phyloP scores from a whole-genome alignment of 108 stramenopile species.

The Fragilariopsis cylindrus region DNA sequence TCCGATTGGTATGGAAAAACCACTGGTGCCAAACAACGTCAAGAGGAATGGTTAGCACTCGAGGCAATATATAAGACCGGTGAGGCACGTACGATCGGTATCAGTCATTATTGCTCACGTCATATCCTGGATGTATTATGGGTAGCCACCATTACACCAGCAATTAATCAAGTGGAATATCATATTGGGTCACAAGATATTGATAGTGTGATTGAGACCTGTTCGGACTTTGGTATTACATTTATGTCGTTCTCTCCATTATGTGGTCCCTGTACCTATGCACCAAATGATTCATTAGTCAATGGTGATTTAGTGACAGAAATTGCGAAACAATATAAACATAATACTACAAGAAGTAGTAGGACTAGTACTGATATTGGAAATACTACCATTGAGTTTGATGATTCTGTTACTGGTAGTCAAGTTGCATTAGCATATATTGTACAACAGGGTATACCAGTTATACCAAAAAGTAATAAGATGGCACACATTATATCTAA shows the following conservation, averaged over 20 bases:
- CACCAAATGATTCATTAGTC: constrained; percentile 43
- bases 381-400: not conserved
- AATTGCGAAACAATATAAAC: constrained; percentile 37
- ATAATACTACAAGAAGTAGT: not conserved
- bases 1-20: constrained; percentile 45
- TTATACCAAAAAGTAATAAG: constrained; percentile 62
- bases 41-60: constrained; percentile 56
- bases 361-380: not conserved
- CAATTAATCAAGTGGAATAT: constrained; percentile 68
- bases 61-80: constrained; percentile 48
- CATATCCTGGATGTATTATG: constrained; percentile 55
- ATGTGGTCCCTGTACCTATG: constrained; percentile 55
- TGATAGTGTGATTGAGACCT: constrained; percentile 46
- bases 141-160: constrained; percentile 49
- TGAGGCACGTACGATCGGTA: constrained; percentile 48
- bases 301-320: constrained; percentile 45
- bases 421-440: constrained; percentile 59
- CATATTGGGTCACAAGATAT: constrained; percentile 62
- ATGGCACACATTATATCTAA: constrained; percentile 44
- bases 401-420: constrained; percentile 34
- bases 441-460: constrained; percentile 56
- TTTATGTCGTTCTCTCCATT: constrained; percentile 67
- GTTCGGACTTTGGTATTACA: constrained; percentile 40
- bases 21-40: constrained; percentile 33
- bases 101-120: constrained; percentile 56